Evolutionary conservation across 129 eudicot genomes (phyloP).

Genomic region (Centaurea solstitialis): DNA sequence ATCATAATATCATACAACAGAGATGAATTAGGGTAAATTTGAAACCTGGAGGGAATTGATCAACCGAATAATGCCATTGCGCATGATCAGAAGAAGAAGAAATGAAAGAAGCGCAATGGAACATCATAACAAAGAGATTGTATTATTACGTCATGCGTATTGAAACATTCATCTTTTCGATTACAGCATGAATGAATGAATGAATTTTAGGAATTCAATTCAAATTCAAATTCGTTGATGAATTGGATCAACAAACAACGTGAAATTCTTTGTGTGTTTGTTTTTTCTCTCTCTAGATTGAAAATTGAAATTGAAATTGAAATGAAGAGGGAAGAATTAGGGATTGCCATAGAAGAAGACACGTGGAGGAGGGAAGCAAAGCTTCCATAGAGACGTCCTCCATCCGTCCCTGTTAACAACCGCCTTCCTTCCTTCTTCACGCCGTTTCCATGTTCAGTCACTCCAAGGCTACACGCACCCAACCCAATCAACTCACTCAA

Average conservation of each 20-base stretch:
- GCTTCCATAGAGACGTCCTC: not conserved
- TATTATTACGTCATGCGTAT: slow-evolving; percentile 5
- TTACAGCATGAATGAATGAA: slow-evolving; percentile 10
- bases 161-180: not conserved
- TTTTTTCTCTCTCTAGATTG: slow-evolving; percentile 10
- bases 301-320: not conserved
- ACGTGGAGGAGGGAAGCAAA: slow-evolving; percentile 13
- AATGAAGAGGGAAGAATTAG: slow-evolving; percentile 5
- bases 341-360: slow-evolving; percentile 2
- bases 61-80: slow-evolving; percentile 37
- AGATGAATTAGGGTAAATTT: not conserved
- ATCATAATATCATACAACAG: not conserved
- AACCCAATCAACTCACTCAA: too few species aligned
- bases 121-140: slow-evolving; percentile 48
- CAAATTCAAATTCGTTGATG: slow-evolving; percentile 8
- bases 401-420: not conserved
- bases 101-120: slow-evolving; percentile 33
- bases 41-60: slow-evolving; percentile 27
- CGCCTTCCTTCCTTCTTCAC: not conserved
- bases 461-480: too few species aligned
- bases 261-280: not conserved
- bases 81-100: slow-evolving; percentile 16
- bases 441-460: not conserved
- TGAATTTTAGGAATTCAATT: not conserved
- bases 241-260: slow-evolving; percentile 3